A percentile compares a stretch with the other conserved stretches of the same genome.
Conservation (phyloP, 768 basidiomycete genomes). For the Leccinum barrowsii region DNA sequence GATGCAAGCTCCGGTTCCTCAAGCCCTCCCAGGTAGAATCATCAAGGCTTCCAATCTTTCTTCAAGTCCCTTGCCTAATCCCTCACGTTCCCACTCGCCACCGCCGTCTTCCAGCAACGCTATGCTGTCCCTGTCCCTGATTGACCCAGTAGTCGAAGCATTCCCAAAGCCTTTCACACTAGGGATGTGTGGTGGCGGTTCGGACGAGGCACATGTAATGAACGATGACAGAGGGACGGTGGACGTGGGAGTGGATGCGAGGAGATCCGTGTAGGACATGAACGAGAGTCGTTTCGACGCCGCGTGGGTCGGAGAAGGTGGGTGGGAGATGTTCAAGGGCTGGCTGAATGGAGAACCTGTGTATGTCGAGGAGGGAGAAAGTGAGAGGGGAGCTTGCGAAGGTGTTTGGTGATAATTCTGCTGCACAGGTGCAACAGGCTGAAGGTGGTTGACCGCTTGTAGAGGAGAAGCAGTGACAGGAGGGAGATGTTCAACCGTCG, state of each 20-base stretch:
- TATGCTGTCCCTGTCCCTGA: constrained; percentile 39
- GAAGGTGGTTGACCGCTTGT: constrained; percentile 20
- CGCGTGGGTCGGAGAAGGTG: constrained; percentile 46
- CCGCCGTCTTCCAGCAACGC: constrained; percentile 60
- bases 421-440: constrained; percentile 2
- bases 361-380: constrained; percentile 26
- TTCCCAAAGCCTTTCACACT: constrained; percentile 47
- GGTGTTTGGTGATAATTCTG: constrained; percentile 19
- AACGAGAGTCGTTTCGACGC: constrained; percentile 77
- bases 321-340: constrained; percentile 27
- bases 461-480: constrained; percentile 21
- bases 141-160: constrained; percentile 24
- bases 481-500: constrained; percentile 33
- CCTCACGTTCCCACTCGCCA: constrained; percentile 87
- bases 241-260: constrained; percentile 71
- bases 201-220: constrained; percentile 55
- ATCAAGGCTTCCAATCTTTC: constrained; percentile 70
- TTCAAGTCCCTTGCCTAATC: constrained; percentile 76
- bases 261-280: constrained; percentile 83
- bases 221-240: constrained; percentile 70
- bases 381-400: constrained; percentile 3
- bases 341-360: constrained; percentile 25
- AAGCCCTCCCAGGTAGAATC: constrained; percentile 27
- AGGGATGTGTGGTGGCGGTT: constrained; percentile 75
- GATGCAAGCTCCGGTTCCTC: constrained; percentile 1